Conservation (phyloP, 148 eudicot species). For the Chenopodium formosanum region DNA sequence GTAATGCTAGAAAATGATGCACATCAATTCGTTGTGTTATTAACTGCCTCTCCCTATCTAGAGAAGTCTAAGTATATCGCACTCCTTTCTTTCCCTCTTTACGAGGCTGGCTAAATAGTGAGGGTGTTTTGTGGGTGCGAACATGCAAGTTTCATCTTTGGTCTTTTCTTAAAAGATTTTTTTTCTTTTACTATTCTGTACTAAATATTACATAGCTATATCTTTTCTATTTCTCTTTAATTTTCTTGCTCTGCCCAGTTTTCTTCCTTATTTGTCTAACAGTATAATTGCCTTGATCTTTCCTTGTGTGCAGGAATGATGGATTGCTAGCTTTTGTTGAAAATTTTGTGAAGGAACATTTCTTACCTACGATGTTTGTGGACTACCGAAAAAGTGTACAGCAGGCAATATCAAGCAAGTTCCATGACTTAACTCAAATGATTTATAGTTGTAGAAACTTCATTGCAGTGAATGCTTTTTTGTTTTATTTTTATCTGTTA, state of each 20-base stretch:
- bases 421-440: slow-evolving; percentile 12
- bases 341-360: slow-evolving; percentile 97
- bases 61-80: no score
- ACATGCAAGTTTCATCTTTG: no score
- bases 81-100: no score
- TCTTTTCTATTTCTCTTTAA: not conserved
- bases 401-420: slow-evolving; percentile 97
- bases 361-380: slow-evolving; percentile 93
- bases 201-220: no score
- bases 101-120: no score
- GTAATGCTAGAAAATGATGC: no score
- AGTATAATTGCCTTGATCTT: slow-evolving; percentile 2
- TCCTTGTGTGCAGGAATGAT: slow-evolving; percentile 65
- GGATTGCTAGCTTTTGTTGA: slow-evolving; percentile 85
- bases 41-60: no score
- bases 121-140: no score
- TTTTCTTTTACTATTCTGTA: no score
- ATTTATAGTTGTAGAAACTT: not conserved
- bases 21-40: no score
- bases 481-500: not conserved
- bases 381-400: slow-evolving; percentile 98
- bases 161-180: no score
- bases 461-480: not conserved
- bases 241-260: not conserved
- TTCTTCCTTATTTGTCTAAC: slow-evolving; percentile 15